Percentiles rank a stretch among this genome's conserved stretches.
Conservation (phyloP, 805 yeast species). For the Starmerella powellii region DNA sequence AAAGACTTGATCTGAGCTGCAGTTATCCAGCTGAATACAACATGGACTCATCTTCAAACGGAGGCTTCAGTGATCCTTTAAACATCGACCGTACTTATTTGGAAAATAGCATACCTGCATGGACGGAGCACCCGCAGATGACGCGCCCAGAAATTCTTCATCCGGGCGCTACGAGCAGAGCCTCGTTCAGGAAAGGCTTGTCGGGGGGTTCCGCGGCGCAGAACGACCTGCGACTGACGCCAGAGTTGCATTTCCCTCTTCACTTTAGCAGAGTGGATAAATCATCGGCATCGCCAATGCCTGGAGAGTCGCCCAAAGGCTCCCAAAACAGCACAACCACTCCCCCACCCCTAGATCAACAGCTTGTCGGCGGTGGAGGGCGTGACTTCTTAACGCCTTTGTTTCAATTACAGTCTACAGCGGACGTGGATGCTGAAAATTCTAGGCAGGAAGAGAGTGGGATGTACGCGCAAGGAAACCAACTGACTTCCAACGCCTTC, state of each 20-base stretch:
- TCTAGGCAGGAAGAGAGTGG: no score
- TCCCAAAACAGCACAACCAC: neutral
- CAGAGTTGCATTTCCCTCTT: slow-evolving; percentile 5
- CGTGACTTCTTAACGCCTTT: neutral
- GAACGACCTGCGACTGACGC: neutral
- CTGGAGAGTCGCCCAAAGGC: no score
- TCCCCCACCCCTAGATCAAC: neutral
- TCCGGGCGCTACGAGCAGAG: neutral
- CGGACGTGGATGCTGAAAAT: no score
- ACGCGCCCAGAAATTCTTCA: slow-evolving; percentile 2
- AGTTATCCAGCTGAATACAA: slow-evolving; percentile 43
- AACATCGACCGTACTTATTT: no score
- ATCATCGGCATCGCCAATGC: no score
- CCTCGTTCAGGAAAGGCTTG: neutral
- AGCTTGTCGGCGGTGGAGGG: neutral
- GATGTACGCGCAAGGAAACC: no score
- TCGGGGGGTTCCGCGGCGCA: neutral
- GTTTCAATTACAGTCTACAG: neutral
- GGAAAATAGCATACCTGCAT: neutral
- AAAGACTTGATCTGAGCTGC: slow-evolving; percentile 51
- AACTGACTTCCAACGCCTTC: no score
- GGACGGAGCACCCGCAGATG: slow-evolving; percentile 6
- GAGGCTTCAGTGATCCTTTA: no score
- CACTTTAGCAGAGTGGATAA: slow-evolving; percentile 5
- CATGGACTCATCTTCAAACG: no score